Base-by-base conservation (phyloP, 2,329 filamentous ascomycete species). In the Nemania bipapillata region DNA sequence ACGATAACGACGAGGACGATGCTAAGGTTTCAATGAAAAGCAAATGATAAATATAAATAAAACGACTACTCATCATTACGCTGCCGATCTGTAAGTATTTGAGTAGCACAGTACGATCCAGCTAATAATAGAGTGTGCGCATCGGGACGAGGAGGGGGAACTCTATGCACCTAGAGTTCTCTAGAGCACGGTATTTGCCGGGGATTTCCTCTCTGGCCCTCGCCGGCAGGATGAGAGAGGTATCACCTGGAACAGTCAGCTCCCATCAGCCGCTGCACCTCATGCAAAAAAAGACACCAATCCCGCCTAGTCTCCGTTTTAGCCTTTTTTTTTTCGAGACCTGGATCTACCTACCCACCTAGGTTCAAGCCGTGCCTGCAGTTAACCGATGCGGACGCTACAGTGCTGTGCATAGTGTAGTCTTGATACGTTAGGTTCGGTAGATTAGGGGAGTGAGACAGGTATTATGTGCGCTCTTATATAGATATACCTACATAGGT, bases 201-300 rank as follows among this genome's bases (percentile, higher is more conserved):
- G 68, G 15, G 37, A 68, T 60, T 70, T 65, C 65, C 62, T 50
- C 65, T 68, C 68, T 65, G 65, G 68, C 32, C 47, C 42, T 57
- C 15, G 49, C 68, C 65, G 68, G 62, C 40, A 68, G 61, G 65
- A 58, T 67, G n/a, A n/a, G n/a, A n/a, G n/a, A n/a, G n/a, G n/a
- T 30, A 15, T 60, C n/a, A 22, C 26, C n/a, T 30, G 11, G 53
- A 60, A 70, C 67, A 67, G 68, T 70, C 64, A 70, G 68, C 65
- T 50, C 37, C 30, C 35, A 60, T 70, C 63, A 61, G 53, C 49
- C 30, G 54, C 22, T 26, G 47, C 42, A 37, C 24, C 30, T 53
- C 17, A 35, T 47, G 32, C 57, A 45, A 62, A 42, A 24, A 42
- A 22, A 4, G n/a, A 17, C 32, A 49, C 30, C 3, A 42, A 30